Percentiles rank a stretch among this genome's conserved stretches.
Conservation (phyloP, 2,329 filamentous ascomycete species). For the Ascochyta viciae-villosae region DNA sequence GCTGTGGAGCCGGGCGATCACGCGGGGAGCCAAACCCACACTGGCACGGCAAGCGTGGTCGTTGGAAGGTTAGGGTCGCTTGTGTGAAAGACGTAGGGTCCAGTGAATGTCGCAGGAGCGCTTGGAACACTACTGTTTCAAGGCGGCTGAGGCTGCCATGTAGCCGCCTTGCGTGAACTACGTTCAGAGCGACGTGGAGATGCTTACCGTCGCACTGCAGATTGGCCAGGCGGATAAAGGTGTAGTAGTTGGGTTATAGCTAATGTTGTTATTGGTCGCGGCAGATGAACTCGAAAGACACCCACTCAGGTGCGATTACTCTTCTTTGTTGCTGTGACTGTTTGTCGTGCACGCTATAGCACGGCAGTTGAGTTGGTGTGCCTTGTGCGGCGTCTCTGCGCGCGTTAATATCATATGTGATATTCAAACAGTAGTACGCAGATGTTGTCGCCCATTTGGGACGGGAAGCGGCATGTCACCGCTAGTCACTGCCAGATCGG, state of each 20-base stretch:
- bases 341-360: not conserved
- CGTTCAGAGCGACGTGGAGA: not conserved
- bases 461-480: slow-evolving; percentile 2
- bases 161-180: slow-evolving; percentile 11
- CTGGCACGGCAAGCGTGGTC: not conserved
- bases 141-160: slow-evolving; percentile 1
- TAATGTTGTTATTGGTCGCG: not conserved
- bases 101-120: slow-evolving; percentile 3
- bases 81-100: not conserved
- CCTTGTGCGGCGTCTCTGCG: not conserved
- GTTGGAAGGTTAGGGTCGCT: too few species aligned
- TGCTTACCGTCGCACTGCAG: not conserved
- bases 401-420: not conserved
- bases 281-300: not conserved
- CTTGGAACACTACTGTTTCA: slow-evolving; percentile 11
- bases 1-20: slow-evolving; percentile 1
- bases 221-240: not conserved
- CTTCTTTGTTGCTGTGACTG: not conserved
- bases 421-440: slow-evolving; percentile 3
- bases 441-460: not conserved
- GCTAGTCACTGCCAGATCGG: not conserved
- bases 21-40: not conserved
- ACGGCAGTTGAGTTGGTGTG: slow-evolving; percentile 1
- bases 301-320: not conserved
- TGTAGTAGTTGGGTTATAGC: not conserved